Base-by-base conservation (phyloP, 768 basidiomycete genomes). In the Termitomyces sp. region DNA sequence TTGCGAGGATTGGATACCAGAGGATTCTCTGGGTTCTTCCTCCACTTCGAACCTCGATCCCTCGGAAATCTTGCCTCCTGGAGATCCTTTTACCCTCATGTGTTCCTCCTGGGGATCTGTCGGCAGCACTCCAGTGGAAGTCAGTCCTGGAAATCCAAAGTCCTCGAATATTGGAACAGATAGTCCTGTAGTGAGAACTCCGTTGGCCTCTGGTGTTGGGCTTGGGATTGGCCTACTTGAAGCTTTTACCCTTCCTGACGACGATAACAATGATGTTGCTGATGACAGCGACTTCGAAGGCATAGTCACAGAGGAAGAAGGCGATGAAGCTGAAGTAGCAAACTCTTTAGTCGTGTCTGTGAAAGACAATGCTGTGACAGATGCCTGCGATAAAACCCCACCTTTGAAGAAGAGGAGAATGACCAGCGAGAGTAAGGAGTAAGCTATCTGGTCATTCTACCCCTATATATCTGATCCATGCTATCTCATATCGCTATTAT, bases 151-250 rank as follows among this genome's bases (percentile, higher is more conserved):
- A 40, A 66, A 65, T 41, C 35, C 51, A 19, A 68, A 59, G 45
- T 64, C 71, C 28, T 60, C 70, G 19, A 66, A 60, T 21, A 58
- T 68, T 38, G 74, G 74, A 43, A 63, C 65, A 10, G 82, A 82
- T 56, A 86, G 84, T 56, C 85, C 85, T 26, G 78, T 86, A 17
- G 64, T 82, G 43, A 70, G 79, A 54, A 76, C 67, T 15, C 58
- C 65, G 12, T 58, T 69, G 22, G 65, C 75, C 14, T 62, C 73
- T 19, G 69, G 68, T 4, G 68, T 73, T 30, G 77, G 78, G 15
- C 66, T 82, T 43, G 77, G 77, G 4, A 73, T 83, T 51, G 81
- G 80, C 8, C 69, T 85, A 40, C 70, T 85, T 61, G 81, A 78
- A 51, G 79, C 84, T 12, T 84, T 85, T 59, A 70, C 69, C 30